Conservation (phyloP, 306 rosid species). For the Abrus precatorius region DNA sequence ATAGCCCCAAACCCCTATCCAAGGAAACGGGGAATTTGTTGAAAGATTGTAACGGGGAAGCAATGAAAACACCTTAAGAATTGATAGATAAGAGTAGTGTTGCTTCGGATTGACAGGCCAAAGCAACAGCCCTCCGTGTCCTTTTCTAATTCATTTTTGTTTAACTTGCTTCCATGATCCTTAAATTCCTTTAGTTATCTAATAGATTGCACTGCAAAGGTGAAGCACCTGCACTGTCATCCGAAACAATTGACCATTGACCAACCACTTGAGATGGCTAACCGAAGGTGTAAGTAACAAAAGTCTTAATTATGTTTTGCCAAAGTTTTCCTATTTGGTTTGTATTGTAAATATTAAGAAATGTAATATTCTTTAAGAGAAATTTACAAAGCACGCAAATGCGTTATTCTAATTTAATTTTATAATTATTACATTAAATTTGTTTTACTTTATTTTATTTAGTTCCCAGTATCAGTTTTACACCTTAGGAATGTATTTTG, state of each 20-base stretch:
- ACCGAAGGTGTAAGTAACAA: not conserved
- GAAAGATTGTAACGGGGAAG: not conserved
- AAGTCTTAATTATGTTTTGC: not conserved
- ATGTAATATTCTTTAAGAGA: too few species aligned
- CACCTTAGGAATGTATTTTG: not conserved
- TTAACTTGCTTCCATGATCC: not conserved
- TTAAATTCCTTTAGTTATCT: slow-evolving; percentile 3
- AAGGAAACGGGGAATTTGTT: not conserved
- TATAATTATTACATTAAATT: not conserved
- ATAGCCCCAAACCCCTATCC: not conserved
- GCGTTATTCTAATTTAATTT: not conserved
- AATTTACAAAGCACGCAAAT: not conserved
- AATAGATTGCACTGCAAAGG: not conserved
- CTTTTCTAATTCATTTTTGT: not conserved
- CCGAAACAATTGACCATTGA: not conserved
- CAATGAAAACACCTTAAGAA: not conserved
- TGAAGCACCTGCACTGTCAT: slow-evolving; percentile 1
- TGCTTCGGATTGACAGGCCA: not conserved
- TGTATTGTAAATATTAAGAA: too few species aligned
- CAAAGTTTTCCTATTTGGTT: too few species aligned
- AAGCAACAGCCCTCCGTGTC: not conserved
- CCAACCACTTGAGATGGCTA: not conserved
- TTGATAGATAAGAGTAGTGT: not conserved
- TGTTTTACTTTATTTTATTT: not conserved
- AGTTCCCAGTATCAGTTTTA: not conserved